phyloP scores from a whole-genome alignment of 2,329 filamentous ascomycete genomes.

The Colletotrichum cuscutae region DNA sequence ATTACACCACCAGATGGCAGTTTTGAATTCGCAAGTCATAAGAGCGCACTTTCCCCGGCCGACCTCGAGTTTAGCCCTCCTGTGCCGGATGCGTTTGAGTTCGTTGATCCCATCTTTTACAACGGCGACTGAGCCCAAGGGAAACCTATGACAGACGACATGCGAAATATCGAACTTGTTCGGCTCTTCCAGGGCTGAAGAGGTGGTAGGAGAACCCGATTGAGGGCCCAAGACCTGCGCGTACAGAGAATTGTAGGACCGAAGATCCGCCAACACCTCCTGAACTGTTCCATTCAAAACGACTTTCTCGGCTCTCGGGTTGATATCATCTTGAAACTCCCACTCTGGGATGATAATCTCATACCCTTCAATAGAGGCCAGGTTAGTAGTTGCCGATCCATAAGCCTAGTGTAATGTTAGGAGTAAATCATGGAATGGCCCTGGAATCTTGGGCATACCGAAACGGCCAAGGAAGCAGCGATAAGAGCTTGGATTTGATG shows the following conservation, averaged over 20 bases:
- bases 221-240: neutral
- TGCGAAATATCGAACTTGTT: neutral
- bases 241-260: neutral
- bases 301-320: neutral
- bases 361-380: neutral
- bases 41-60: conserved; percentile 36
- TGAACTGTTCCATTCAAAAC: neutral
- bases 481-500: neutral
- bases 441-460: neutral
- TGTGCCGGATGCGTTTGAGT: neutral
- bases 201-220: neutral
- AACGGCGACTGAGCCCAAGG: neutral
- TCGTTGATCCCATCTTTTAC: conserved; percentile 17
- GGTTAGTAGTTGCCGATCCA: neutral
- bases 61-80: conserved; percentile 23
- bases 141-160: neutral
- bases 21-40: conserved; percentile 37
- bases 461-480: neutral
- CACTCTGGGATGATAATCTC: neutral
- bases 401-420: neutral
- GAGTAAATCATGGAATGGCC: neutral
- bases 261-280: neutral
- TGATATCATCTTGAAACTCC: neutral
- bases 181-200: neutral
- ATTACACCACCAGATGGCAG: conserved; percentile 41